Percentiles rank a stretch among this genome's conserved stretches.
Evolutionary conservation across 2,329 filamentous ascomycete species (phyloP).

Genomic region (Scortechinia acanthostroma): DNA sequence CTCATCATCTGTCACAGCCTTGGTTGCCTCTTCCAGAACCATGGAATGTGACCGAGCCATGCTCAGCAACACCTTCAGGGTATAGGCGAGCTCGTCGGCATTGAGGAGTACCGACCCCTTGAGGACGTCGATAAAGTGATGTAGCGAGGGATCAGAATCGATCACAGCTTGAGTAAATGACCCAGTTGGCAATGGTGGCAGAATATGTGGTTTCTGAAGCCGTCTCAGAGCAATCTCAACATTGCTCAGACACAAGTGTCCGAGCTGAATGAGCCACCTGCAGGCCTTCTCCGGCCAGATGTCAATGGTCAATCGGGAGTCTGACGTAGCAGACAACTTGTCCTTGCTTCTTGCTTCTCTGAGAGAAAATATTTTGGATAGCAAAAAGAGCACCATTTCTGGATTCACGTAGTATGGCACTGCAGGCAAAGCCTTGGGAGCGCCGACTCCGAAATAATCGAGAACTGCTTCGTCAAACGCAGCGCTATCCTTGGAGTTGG

Average conservation of each 20-base stretch:
- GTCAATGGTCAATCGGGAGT: constrained; percentile 16
- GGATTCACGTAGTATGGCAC: constrained; percentile 17
- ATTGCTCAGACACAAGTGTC: constrained; percentile 24
- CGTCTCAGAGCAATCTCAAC: constrained; percentile 26
- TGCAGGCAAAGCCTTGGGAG: not conserved
- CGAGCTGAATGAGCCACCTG: constrained; percentile 26
- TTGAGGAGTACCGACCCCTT: constrained; percentile 21
- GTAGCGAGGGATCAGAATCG: constrained; percentile 23
- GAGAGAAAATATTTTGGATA: constrained; percentile 25
- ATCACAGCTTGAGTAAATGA: constrained; percentile 26
- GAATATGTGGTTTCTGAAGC: constrained; percentile 18
- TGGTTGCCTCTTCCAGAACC: constrained; percentile 1
- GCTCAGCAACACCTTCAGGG: constrained; percentile 25
- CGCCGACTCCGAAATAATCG: not conserved
- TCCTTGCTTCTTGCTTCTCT: constrained; percentile 11
- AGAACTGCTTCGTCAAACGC: not conserved
- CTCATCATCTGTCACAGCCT: not conserved
- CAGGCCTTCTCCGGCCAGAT: constrained; percentile 26
- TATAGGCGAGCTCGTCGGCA: constrained; percentile 25
- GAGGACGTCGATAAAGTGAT: constrained; percentile 7
- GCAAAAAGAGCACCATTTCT: constrained; percentile 22
- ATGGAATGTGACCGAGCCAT: constrained; percentile 22
- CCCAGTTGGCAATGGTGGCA: constrained; percentile 24
- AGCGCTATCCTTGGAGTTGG: not conserved
- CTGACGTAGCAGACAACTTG: constrained; percentile 12